phyloP scores from a whole-genome alignment of 441 rosid genomes.

The Bocquillonia castaneifolia region DNA sequence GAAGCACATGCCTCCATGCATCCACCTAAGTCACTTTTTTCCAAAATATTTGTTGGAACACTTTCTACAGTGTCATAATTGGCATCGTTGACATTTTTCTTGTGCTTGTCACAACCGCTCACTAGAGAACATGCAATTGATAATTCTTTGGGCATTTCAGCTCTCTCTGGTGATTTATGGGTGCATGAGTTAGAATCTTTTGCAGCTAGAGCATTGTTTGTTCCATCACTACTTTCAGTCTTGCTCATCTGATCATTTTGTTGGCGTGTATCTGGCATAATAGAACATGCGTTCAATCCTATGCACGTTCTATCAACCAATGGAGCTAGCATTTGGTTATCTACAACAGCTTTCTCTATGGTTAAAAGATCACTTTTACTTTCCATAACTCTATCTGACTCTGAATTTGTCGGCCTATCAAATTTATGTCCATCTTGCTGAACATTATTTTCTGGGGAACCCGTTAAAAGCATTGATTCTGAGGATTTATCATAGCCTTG shows the following conservation, averaged over 20 bases:
- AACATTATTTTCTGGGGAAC: constrained; percentile 23
- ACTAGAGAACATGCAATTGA: not conserved
- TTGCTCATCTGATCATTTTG: constrained; percentile 21
- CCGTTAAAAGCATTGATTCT: constrained; percentile 19
- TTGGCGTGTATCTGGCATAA: constrained; percentile 19
- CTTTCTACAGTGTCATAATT: constrained; percentile 28
- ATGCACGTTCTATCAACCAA: constrained; percentile 20
- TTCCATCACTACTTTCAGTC: constrained; percentile 14
- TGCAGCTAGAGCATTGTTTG: constrained; percentile 20
- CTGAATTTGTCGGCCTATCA: constrained; percentile 7
- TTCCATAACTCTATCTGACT: constrained; percentile 24
- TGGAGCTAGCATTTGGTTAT: constrained; percentile 23
- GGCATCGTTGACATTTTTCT: constrained; percentile 21
- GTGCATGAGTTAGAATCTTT: constrained; percentile 25
- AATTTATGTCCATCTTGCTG: constrained; percentile 22
- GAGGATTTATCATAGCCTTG: constrained; percentile 21
- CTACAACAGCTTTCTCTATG: constrained; percentile 21
- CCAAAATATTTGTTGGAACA: constrained; percentile 19
- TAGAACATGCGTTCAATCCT: constrained; percentile 25
- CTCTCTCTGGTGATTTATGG: not conserved
- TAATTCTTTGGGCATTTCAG: constrained; percentile 11
- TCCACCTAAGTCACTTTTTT: constrained; percentile 19
- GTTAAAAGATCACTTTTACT: constrained; percentile 20
- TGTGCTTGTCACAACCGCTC: constrained; percentile 14
- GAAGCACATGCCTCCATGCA: constrained; percentile 20